A percentile compares a stretch with the other conserved stretches of the same genome.
These are phyloP conservation scores for Cryptococcus hybrid DNA, from an alignment of 1,284 basidiomycete genomes.

Conservation along the genomic window DNA sequence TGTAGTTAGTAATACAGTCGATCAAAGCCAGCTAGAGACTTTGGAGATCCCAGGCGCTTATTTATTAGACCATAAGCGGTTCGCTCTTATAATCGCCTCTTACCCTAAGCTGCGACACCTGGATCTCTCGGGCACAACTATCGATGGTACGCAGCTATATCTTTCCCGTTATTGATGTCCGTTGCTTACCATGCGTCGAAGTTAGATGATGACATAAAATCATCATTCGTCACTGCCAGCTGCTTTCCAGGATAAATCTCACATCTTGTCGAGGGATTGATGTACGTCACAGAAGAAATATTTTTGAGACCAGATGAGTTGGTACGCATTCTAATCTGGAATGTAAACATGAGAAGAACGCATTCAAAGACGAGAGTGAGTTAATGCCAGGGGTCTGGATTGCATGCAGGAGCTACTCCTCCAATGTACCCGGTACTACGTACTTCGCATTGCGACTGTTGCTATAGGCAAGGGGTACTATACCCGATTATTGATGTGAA, in stretches of 20 bases:
- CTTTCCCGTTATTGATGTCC: not conserved
- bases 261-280: not conserved
- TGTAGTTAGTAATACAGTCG: not conserved
- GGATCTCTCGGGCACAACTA: constrained; percentile 26
- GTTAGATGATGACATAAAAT: not conserved
- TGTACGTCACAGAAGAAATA: too few relatives aligned
- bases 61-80: constrained; percentile 7
- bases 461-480: too few relatives aligned
- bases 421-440: too few relatives aligned
- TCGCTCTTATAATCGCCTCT: constrained; percentile 7
- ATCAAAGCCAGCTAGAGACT: constrained; percentile 15
- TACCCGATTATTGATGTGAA: too few relatives aligned
- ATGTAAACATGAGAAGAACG: too few relatives aligned
- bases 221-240: not conserved
- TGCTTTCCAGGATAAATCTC: not conserved
- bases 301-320: too few relatives aligned
- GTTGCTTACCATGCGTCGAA: not conserved
- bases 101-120: constrained; percentile 21
- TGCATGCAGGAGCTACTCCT: too few relatives aligned
- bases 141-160: constrained; percentile 18
- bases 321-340: too few relatives aligned
- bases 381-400: too few relatives aligned
- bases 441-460: too few relatives aligned
- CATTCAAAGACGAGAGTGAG: too few relatives aligned
- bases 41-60: constrained; percentile 20